A percentile compares a stretch with the other conserved stretches of the same genome.
phyloP scores from a whole-genome alignment of 306 rosid species.

The Castanospermum australe region DNA sequence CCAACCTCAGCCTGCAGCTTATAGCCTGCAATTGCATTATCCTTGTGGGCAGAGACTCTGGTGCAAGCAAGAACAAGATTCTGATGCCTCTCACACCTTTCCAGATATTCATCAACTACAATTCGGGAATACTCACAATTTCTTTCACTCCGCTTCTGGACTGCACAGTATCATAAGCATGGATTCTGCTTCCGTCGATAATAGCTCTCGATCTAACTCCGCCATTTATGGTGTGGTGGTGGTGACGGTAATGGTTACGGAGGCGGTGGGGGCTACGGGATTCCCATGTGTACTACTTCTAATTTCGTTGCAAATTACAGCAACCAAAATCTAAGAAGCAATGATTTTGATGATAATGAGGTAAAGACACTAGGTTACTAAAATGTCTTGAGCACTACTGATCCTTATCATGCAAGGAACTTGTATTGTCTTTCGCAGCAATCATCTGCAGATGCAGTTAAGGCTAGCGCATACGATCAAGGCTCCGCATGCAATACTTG shows the following conservation, averaged over 20 bases:
- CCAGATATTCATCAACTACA: slow-evolving; percentile 37
- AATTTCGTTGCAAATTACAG: neutral
- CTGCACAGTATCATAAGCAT: slow-evolving; percentile 32
- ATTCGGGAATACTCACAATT: slow-evolving; percentile 46
- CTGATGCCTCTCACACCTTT: neutral
- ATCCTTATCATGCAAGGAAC: slow-evolving; percentile 35
- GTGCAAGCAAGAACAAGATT: slow-evolving; percentile 61
- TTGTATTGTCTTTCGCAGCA: slow-evolving; percentile 43
- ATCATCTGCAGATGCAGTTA: slow-evolving; percentile 15
- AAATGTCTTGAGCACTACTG: slow-evolving; percentile 29
- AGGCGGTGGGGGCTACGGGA: slow-evolving; percentile 29
- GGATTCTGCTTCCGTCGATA: slow-evolving; percentile 44
- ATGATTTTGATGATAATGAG: slow-evolving; percentile 23
- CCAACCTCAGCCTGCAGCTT: slow-evolving; percentile 32
- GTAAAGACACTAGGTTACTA: slow-evolving; percentile 17
- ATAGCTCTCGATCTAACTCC: slow-evolving; percentile 42
- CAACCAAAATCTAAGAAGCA: slow-evolving; percentile 25
- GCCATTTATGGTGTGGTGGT: slow-evolving; percentile 24
- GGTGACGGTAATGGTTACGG: neutral
- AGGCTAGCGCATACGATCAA: slow-evolving; percentile 24
- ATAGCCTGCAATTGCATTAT: slow-evolving; percentile 34
- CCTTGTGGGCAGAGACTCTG: slow-evolving; percentile 45
- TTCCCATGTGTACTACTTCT: slow-evolving; percentile 28
- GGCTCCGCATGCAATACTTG: slow-evolving; percentile 46
- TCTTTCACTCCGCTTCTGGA: slow-evolving; percentile 40